Conservation (phyloP, 371 early-diverging fungal genomes). For the Mucor lusitanicus region DNA sequence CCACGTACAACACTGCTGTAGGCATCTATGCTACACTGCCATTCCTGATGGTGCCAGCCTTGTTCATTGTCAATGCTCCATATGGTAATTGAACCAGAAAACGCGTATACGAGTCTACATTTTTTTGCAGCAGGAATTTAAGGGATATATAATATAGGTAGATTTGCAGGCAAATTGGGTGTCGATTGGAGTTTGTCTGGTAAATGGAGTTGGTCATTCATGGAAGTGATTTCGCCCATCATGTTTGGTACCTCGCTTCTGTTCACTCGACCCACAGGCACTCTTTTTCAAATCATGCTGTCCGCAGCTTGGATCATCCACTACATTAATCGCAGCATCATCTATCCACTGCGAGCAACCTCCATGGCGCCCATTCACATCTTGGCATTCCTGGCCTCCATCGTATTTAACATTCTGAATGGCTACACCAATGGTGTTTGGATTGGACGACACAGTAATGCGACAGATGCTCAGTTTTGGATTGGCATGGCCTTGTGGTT, state of each 20-base stretch:
- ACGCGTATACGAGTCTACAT: no score
- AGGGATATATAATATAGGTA: conserved; percentile 12
- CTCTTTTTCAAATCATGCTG: conserved; percentile 28
- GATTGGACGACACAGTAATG: conserved; percentile 28
- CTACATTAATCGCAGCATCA: conserved; percentile 58
- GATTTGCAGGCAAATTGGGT: conserved; percentile 30
- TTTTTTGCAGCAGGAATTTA: neutral
- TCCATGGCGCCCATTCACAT: conserved; percentile 53
- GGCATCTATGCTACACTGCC: conserved; percentile 21
- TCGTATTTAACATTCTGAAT: conserved; percentile 58
- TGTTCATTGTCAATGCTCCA: conserved; percentile 23
- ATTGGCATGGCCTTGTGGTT: conserved; percentile 47
- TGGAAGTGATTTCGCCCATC: conserved; percentile 45
- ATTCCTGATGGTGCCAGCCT: conserved; percentile 15
- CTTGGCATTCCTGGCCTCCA: conserved; percentile 19
- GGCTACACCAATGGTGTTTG: conserved; percentile 66
- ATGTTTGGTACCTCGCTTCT: conserved; percentile 24
- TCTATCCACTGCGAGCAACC: conserved; percentile 56
- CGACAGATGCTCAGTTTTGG: conserved; percentile 7
- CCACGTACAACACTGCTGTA: conserved; percentile 21
- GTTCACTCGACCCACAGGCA: conserved; percentile 19
- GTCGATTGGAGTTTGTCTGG: conserved; percentile 30
- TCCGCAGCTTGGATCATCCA: conserved; percentile 54
- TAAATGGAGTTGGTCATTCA: conserved; percentile 41
- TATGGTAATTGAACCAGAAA: conserved; percentile 20